phyloP scores from a whole-genome alignment of 2,329 filamentous ascomycete species.

The Clonostachys sp. region DNA sequence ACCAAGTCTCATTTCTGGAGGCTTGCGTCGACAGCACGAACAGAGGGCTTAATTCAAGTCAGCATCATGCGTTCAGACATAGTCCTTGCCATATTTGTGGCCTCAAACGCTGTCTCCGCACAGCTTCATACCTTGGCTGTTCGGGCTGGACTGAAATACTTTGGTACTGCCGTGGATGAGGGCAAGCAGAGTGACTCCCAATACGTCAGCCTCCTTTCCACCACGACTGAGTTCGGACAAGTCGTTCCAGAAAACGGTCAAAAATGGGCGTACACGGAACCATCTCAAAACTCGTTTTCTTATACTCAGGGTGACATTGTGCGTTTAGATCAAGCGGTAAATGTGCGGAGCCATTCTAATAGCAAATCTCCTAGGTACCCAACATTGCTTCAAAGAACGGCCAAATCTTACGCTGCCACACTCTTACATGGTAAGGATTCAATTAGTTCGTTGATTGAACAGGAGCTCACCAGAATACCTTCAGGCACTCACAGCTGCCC shows the following conservation, averaged over 20 bases:
- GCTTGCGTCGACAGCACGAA: no score
- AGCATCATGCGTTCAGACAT: background rate
- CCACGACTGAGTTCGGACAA: conserved; percentile 57
- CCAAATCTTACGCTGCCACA: conserved; percentile 59
- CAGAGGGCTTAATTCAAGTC: no score
- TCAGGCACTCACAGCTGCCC: background rate
- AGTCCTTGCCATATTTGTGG: background rate
- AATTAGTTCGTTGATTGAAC: no score
- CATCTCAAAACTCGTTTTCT: conserved; percentile 48
- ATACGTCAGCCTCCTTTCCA: conserved; percentile 52
- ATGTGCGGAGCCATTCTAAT: no score
- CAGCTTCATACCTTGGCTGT: conserved; percentile 48
- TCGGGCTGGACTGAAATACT: conserved; percentile 54
- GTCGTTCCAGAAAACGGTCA: conserved; percentile 61
- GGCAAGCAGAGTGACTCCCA: conserved; percentile 45
- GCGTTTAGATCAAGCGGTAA: no score
- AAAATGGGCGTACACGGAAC: conserved; percentile 61
- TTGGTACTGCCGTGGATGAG: conserved; percentile 62
- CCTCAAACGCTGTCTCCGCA: conserved; percentile 8
- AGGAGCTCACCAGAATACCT: no score
- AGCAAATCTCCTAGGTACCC: conserved; percentile 9
- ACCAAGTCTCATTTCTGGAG: no score
- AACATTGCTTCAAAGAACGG: conserved; percentile 40
- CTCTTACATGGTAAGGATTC: conserved; percentile 35
- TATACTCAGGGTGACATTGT: conserved; percentile 53